Evolutionary conservation across 2,329 filamentous ascomycete genomes (phyloP).

Genomic region (Ophiostoma sp.): DNA sequence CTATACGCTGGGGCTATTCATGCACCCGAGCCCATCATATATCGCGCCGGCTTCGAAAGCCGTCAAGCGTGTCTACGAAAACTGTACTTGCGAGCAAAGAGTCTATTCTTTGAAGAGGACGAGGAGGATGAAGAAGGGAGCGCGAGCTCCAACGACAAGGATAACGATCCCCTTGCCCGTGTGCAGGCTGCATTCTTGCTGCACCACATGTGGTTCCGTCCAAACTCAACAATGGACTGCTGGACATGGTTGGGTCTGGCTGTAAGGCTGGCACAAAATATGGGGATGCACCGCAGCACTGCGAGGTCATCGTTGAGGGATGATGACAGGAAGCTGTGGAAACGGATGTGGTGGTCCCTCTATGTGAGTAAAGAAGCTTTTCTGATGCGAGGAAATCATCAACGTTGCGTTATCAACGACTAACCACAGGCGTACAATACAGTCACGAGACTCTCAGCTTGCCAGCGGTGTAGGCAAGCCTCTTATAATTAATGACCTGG

Average conservation of each 20-base stretch:
- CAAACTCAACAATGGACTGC: slow-evolving; percentile 14
- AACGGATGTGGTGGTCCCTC: slow-evolving; percentile 14
- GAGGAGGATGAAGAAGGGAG: background rate
- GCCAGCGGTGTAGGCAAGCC: slow-evolving; percentile 11
- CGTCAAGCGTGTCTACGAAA: slow-evolving; percentile 2
- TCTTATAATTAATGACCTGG: slow-evolving; percentile 7
- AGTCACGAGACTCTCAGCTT: slow-evolving; percentile 6
- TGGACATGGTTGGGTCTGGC: slow-evolving; percentile 13
- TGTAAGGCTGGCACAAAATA: slow-evolving; percentile 9
- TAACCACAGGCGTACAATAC: background rate
- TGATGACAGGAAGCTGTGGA: slow-evolving; percentile 11
- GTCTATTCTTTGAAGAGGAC: background rate
- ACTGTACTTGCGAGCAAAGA: background rate
- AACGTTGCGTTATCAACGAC: too few species aligned
- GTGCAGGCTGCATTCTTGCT: background rate
- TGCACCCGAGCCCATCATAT: background rate
- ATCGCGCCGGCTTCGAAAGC: slow-evolving; percentile 9
- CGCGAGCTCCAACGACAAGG: background rate
- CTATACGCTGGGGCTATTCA: slow-evolving; percentile 6
- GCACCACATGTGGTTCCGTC: slow-evolving; percentile 14
- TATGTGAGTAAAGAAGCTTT: background rate
- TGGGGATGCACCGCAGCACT: slow-evolving; percentile 17
- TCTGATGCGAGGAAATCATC: too few species aligned
- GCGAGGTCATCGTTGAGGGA: background rate
- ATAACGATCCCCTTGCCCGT: background rate